Evolutionary conservation across 2,329 filamentous ascomycete genomes (phyloP), one percentile per base, ranked within the genome.

Genomic region (Alternaria sp.): DNA sequence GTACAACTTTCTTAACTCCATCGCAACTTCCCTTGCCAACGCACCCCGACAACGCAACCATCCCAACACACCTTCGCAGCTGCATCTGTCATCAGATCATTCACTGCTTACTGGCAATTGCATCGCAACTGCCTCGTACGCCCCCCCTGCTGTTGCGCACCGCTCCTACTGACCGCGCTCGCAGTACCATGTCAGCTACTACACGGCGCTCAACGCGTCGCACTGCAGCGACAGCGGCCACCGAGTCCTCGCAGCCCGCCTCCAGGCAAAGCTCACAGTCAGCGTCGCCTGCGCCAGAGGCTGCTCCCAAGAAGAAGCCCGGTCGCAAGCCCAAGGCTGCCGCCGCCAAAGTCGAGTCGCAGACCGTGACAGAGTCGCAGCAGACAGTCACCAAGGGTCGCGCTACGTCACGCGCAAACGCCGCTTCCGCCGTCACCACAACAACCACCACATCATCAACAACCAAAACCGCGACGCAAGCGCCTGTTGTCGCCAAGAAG

Each of bases 1-100:
- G 30, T 54, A 58, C 66, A 63, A 67, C 68, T 71, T 67, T 69
- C 50, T 64, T 63, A 56, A 65, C 63, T 68, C 63, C 68, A 68
- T 62, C 61, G 56, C 61, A 61, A 51, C 61, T 62, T 68, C 63
- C 54, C 57, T 45, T 37, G 23, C 57, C 58, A 58, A 28, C 51
- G 26, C 30, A 44, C 50, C 50, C 53, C 55, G 15, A 54, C 44
- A 51, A 33, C 23, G 18, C 49, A 53, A n/a, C 49, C 49, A 53
- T 53, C 49, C 30, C 49, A 53, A 53, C 49, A n/a, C 49, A 23
- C 30, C 25, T 28, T 43, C 33, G 55, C 63, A 61, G 55, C 47
- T 47, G 65, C 62, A 46, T 41, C 55, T 41, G 53, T n/a, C 55
- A 49, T 55, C 57, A 26, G 18, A 26, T 56, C 45, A 59, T 55